phyloP scores from a whole-genome alignment of 768 basidiomycete genomes.

The Mycena alexandri region DNA sequence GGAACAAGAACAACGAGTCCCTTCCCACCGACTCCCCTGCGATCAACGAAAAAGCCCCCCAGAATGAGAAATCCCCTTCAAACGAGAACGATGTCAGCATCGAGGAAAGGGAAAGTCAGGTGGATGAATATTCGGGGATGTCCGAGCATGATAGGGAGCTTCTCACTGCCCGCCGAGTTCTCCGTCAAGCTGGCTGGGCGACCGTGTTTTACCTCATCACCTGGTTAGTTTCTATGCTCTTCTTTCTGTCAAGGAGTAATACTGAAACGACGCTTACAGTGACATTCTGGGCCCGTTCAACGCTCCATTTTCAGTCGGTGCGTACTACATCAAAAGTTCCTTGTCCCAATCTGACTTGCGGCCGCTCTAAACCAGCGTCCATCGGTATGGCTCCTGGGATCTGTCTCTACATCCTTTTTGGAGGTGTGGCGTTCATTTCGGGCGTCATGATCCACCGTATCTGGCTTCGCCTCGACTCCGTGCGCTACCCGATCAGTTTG shows the following conservation, averaged over 20 bases:
- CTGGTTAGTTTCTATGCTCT: slow-evolving; percentile 8
- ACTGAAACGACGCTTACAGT: too few relatives aligned
- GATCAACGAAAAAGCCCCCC: too few relatives aligned
- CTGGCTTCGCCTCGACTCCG: slow-evolving; percentile 19
- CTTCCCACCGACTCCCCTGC: not conserved
- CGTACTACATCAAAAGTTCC: not conserved
- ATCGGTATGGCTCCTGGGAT: slow-evolving; percentile 19
- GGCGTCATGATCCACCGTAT: slow-evolving; percentile 19
- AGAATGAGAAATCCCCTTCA: not conserved
- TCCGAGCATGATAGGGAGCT: slow-evolving; percentile 20
- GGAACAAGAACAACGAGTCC: not conserved
- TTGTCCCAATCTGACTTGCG: too few relatives aligned
- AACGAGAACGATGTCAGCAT: not conserved
- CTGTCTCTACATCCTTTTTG: slow-evolving; percentile 16
- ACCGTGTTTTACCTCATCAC: slow-evolving; percentile 17
- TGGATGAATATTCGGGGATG: slow-evolving; percentile 11
- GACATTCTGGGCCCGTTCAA: slow-evolving; percentile 19
- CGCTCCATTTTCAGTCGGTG: slow-evolving; percentile 19
- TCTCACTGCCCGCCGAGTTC: slow-evolving; percentile 15
- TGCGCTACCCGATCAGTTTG: slow-evolving; percentile 11
- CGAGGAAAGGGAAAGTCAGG: too few relatives aligned
- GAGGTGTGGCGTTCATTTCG: slow-evolving; percentile 15
- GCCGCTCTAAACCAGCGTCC: too few relatives aligned
- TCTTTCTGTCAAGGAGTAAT: too few relatives aligned
- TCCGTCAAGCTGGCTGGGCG: slow-evolving; percentile 13